Base-by-base conservation (phyloP, 2,329 filamentous ascomycete genomes). In the Geoglossum cookeanum region DNA sequence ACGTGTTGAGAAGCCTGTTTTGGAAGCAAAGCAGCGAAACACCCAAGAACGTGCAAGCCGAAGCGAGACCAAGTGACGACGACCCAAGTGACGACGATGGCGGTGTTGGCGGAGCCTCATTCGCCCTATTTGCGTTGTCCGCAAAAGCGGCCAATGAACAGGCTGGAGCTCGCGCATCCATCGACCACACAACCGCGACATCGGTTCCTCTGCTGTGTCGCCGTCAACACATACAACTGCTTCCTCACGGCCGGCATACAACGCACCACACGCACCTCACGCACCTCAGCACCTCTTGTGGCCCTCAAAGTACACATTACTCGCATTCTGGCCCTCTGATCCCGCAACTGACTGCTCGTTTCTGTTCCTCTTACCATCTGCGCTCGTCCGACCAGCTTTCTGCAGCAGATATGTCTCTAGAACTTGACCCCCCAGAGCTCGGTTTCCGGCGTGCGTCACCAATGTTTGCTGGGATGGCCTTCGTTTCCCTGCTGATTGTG, bases 361-460 rank as follows among this genome's bases (percentile, higher is more conserved):
- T 22, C 42, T 17, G 49, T 37, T 53, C 6, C 49, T 53, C 49
- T 33, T 17, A 53, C 30, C 3, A 17, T 17, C 27, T 33, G 30
- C 49, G 29, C 49, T 22, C 33, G 8, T n/a, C 49, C 17, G 11
- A 35, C 49, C n/a, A 53, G 17, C 11, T 53, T 11, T 53, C 22
- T 22, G 7, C 49, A 9, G 8, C 42, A 45, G 29, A 37, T 73
- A 97, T 97, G 92, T 94, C 91, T 65, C 85, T 98, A 74, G 87
- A 95, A 66, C 87, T 98, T 68, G 84, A 92, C 66, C 92, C 91
- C 60, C 72, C 80, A 64, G 92, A 97, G 79, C 82, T 98, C 69
- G 86, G 82, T 74, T 98, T 98, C 75, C 85, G 83, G 73, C 86
- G 92, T 97, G 78, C 68, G 85, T 78, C 60, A 9, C 49, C 59